Evolutionary conservation across 352 stramenopile species (phyloP), one percentile per base, ranked within the genome.

Genomic region (Peronospora destructor): DNA sequence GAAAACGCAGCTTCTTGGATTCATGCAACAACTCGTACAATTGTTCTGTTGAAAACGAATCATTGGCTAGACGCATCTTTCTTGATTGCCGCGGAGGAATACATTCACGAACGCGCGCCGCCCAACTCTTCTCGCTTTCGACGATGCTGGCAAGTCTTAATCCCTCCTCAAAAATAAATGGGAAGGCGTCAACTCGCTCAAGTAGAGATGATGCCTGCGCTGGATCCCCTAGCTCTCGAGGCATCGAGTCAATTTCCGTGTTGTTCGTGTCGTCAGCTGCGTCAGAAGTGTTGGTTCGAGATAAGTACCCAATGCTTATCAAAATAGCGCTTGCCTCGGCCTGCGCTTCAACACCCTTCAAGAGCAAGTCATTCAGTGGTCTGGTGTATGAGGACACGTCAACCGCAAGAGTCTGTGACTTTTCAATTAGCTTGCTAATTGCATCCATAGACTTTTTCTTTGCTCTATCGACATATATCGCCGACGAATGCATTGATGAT

Each of bases 1-100:
- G 45, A 49, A 93, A 94, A 10, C 55, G 66, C 6, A 94, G 41
- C 7, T 34, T 36, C 12, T 61, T 74, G 1, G 79, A 84, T 36
- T 94, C 76, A 3, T 67, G 52, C 33, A 85, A 40, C 21, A 94
- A 56, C 12, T 57, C 55, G 6, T 69, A 56, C 5, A 94, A 49
- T 23, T 87, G 65, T 3, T 73, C 72, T 12, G 79, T 61, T 8
- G 71, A 85, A 13, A 88, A 86, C 1, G 57, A 42, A 12, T 87
- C 55, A 41, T 85, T 88, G 2, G 66, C 56, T 47, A 85, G 59
- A 5, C 82, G 75, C 21, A 87, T 91, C 39, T 92, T 92, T 6
- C 82, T 63, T 6, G 82, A 92, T 43, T 91, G 82, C 2, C 82
- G 72, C 19, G 79, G 78, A 14, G 82, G 82, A 11, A 92, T 71